These are phyloP conservation scores for Aspergillus sp. DNA, from an alignment of 2,329 filamentous ascomycete genomes.

Conservation along the genomic window DNA sequence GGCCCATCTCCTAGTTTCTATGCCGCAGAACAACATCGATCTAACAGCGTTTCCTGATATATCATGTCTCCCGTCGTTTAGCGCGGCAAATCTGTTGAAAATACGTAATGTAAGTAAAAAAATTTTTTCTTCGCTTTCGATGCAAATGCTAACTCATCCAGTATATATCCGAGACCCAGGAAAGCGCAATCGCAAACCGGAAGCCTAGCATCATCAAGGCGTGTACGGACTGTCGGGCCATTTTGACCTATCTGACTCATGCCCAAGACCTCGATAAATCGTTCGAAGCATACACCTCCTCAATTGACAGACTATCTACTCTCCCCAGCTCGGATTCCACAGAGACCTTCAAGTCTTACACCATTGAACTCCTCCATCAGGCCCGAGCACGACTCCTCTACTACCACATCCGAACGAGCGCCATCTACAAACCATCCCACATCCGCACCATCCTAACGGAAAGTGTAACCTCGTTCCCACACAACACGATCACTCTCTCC, in stretches of 20 bases:
- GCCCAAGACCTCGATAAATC: conserved; percentile 34
- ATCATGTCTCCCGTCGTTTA: conserved; percentile 20
- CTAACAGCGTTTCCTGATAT: conserved; percentile 27
- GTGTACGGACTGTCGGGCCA: conserved; percentile 61
- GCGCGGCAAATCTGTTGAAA: conserved; percentile 38
- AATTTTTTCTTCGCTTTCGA: neutral
- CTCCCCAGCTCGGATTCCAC: conserved; percentile 42
- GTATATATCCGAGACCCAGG: conserved; percentile 54
- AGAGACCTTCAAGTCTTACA: conserved; percentile 29
- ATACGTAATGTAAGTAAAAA: conserved; percentile 37
- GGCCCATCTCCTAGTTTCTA: conserved; percentile 40
- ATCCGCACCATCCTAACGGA: conserved; percentile 62
- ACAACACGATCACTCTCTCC: conserved; percentile 73
- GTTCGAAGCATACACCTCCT: conserved; percentile 43
- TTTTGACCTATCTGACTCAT: conserved; percentile 66
- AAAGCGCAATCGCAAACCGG: conserved; percentile 56
- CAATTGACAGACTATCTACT: conserved; percentile 45
- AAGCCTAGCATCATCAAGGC: conserved; percentile 52
- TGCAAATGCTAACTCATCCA: conserved; percentile 53
- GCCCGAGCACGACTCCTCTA: conserved; percentile 65
- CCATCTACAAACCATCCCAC: conserved; percentile 66
- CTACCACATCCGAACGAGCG: conserved; percentile 61
- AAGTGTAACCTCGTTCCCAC: conserved; percentile 66
- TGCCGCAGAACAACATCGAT: conserved; percentile 37
- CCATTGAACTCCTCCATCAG: conserved; percentile 67